These are phyloP conservation scores for Solanum hybrid DNA, from an alignment of 305 asterid species.

Conservation along the genomic window DNA sequence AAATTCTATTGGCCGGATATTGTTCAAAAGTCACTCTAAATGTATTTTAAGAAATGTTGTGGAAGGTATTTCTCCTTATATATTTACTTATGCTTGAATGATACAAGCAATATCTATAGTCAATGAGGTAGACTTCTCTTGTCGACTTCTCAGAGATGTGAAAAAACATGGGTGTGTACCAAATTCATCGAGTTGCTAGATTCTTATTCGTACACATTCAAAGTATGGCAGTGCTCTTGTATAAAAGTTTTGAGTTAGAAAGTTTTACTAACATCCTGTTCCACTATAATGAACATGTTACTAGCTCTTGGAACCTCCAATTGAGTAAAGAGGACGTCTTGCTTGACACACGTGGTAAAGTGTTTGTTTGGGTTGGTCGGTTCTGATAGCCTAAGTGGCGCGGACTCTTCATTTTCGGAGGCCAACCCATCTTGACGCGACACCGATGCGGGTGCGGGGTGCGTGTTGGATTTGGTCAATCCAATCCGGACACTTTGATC, in stretches of 20 bases:
- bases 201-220: conserved; percentile 52
- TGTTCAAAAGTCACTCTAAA: conserved; percentile 74
- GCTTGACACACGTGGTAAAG: background rate
- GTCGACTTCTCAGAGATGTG: conserved; percentile 72
- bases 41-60: conserved; percentile 68
- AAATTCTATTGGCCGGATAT: conserved; percentile 51
- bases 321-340: background rate
- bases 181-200: conserved; percentile 55
- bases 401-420: background rate
- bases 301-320: background rate
- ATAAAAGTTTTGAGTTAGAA: background rate
- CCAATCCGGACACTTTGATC: background rate
- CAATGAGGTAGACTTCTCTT: conserved; percentile 64
- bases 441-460: background rate
- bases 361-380: background rate
- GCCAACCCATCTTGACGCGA: background rate
- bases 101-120: conserved; percentile 55
- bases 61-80: conserved; percentile 63
- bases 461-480: background rate
- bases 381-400: background rate
- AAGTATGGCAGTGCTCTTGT: background rate
- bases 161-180: conserved; percentile 77
- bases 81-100: conserved; percentile 52
- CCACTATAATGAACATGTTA: background rate
- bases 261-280: background rate